Base-by-base conservation (phyloP, 441 rosid genomes). In the Euphorbia schlechtendalii region DNA sequence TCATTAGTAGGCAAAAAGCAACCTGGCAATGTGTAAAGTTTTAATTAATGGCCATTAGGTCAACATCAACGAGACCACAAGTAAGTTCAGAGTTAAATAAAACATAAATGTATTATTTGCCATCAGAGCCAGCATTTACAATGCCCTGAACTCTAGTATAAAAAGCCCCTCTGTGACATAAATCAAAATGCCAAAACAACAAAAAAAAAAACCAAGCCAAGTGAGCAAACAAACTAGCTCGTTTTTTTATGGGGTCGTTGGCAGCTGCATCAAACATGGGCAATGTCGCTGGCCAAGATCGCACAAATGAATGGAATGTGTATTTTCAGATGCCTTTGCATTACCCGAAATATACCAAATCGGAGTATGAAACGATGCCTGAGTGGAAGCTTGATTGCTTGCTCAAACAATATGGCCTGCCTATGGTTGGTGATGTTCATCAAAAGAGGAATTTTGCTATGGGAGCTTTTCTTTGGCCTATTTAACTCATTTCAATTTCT, bases 401-500 rank as follows among this genome's bases (percentile, higher is more conserved):
- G 73, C 73, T 84, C 27, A 79, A 70, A 17, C 75, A 79, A 56
- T 86, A 84, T 22, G 89, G 89, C 1, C 48, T 86, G 40, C 81
- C 87, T 1, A 68, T 70, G 38, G 18, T 32, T 8, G 87, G 92
- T 55, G 87, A 82, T 69, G 76, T 77, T 65, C 3, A 72, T 24
- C 80, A 82, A 28, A 86, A 82, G 79, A 78, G 87, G 63, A 74
- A 66, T 52, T 84, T 82, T 27, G 89, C 86, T 58, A 84, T 84
- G 81, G 92, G 84, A 60, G 86, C 89, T 36, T 84, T 86, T 67
- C 82, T 82, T 53, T 86, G 92, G 92, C 74, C 73, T 55, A 59
- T 51, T 28, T 69, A 40, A 18, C 41, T 38, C 6, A 32, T 6
- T 32, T 32, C 34, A 32, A 32, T 2, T 32, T 32, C 34, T 32